Evolutionary conservation across 495 filamentous ascomycete genomes (phyloP).

Genomic region (Astrocystis sublimbata): DNA sequence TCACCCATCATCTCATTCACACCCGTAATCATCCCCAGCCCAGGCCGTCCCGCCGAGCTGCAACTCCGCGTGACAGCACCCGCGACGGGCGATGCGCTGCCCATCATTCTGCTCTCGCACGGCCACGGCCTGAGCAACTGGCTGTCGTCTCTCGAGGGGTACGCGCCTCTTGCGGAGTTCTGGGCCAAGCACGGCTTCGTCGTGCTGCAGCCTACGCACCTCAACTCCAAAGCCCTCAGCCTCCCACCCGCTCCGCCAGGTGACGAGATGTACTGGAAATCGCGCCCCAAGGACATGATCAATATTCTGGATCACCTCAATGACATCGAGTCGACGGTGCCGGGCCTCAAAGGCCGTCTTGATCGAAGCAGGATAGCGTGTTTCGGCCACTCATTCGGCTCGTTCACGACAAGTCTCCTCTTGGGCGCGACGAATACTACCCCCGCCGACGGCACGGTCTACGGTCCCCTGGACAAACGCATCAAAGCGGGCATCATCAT

Average conservation of each 20-base stretch:
- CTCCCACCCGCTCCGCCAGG: slow-evolving; percentile 26
- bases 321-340: not conserved
- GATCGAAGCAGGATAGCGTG: slow-evolving; percentile 40
- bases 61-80: slow-evolving; percentile 38
- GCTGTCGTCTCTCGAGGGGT: slow-evolving; percentile 46
- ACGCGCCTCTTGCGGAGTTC: slow-evolving; percentile 44
- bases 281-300: slow-evolving; percentile 39
- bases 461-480: slow-evolving; percentile 25
- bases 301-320: slow-evolving; percentile 14
- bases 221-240: slow-evolving; percentile 38
- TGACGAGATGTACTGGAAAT: slow-evolving; percentile 36
- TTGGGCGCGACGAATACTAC: slow-evolving; percentile 41
- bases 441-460: slow-evolving; percentile 25
- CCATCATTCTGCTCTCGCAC: slow-evolving; percentile 45
- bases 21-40: slow-evolving; percentile 37
- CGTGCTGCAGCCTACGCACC: slow-evolving; percentile 50
- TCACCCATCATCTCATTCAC: slow-evolving; percentile 42
- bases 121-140: slow-evolving; percentile 36
- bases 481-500: slow-evolving; percentile 45
- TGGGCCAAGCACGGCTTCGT: slow-evolving; percentile 50
- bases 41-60: slow-evolving; percentile 33
- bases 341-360: slow-evolving; percentile 20
- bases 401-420: slow-evolving; percentile 36
- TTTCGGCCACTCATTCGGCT: slow-evolving; percentile 46
- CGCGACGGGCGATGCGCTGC: slow-evolving; percentile 33